Evolutionary conservation across 176 grass and related monocot genomes (phyloP).

Genomic region (Carex parvula): DNA sequence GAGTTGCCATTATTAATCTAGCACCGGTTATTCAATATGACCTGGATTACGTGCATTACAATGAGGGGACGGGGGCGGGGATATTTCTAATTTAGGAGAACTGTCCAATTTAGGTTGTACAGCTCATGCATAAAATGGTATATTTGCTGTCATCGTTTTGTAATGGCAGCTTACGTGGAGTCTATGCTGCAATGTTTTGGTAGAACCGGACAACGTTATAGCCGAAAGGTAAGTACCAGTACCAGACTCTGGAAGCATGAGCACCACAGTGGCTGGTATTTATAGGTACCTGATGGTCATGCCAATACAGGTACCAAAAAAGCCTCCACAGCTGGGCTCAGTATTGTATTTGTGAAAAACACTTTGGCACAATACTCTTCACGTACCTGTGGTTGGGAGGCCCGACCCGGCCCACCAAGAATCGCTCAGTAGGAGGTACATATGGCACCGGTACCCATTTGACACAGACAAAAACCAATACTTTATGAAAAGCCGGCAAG

Average conservation of each 20-base stretch:
- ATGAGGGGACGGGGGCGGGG: background rate
- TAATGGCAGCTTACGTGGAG: background rate
- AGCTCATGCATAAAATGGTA: background rate
- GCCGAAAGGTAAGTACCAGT: background rate
- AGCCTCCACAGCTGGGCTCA: background rate
- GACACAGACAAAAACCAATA: conserved; percentile 91
- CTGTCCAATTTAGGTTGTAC: background rate
- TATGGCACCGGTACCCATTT: conserved; percentile 84
- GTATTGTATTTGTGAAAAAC: background rate
- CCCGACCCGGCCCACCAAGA: conserved; percentile 82
- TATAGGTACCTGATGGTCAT: background rate
- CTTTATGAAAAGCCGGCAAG: conserved; percentile 82
- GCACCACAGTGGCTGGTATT: background rate
- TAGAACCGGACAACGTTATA: background rate
- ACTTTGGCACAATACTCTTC: background rate
- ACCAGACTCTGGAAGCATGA: background rate
- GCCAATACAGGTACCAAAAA: background rate
- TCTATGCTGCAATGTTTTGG: background rate
- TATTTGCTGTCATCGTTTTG: background rate
- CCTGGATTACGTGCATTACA: background rate
- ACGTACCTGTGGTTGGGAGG: conserved; percentile 53
- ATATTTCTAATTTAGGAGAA: background rate
- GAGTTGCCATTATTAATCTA: background rate
- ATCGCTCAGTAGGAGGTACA: conserved; percentile 75
- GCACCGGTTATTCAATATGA: background rate